phyloP scores from a whole-genome alignment of 2,329 filamentous ascomycete genomes.

The Cercospora sp. region DNA sequence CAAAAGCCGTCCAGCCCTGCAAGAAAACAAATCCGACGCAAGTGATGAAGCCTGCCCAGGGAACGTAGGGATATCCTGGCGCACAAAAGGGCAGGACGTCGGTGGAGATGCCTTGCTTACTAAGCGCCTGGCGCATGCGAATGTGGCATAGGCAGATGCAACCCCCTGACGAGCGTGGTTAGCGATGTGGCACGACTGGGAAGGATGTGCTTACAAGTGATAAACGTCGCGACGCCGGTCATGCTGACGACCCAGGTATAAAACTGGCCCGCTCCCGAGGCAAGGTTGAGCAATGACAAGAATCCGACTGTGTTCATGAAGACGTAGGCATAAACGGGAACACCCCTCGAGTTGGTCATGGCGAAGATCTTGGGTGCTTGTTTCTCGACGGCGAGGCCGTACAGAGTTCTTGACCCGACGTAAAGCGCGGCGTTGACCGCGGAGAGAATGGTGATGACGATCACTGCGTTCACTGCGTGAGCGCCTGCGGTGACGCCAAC shows the following conservation, averaged over 20 bases:
- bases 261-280: neutral
- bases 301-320: neutral
- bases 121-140: neutral
- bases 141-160: neutral
- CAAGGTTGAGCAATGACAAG: neutral
- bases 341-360: neutral
- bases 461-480: neutral
- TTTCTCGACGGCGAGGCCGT: neutral
- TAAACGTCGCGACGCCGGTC: neutral
- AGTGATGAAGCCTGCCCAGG: neutral
- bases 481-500: neutral
- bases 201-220: neutral
- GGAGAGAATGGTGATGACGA: neutral
- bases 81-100: too few relatives aligned
- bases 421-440: neutral
- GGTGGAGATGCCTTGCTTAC: neutral
- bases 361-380: neutral
- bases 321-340: neutral
- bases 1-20: neutral
- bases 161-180: neutral
- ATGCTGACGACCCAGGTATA: neutral
- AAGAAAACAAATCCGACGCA: neutral
- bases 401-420: neutral
- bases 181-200: neutral
- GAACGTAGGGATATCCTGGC: too few relatives aligned